Percentiles rank a stretch among this genome's conserved stretches.
phyloP scores from a whole-genome alignment of 2,329 filamentous ascomycete genomes.

The Dactylonectria estremocensis region DNA sequence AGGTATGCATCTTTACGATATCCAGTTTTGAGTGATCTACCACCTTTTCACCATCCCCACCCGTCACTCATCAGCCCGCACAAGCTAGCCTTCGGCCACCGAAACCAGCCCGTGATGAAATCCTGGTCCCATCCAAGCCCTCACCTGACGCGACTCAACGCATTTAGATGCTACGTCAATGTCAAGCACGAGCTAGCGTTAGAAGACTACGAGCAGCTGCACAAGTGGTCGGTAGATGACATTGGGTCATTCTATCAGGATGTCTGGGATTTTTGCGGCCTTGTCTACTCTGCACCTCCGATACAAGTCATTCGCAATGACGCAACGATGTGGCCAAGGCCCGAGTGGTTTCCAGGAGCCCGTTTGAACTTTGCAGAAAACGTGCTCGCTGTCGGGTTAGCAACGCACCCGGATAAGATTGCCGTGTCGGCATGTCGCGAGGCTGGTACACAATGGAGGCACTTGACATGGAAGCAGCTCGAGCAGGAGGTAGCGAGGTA shows the following conservation, averaged over 20 bases:
- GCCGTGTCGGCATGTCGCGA: conserved; percentile 3
- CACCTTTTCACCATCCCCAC: no score
- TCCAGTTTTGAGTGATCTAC: no score
- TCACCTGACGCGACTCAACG: conserved; percentile 2
- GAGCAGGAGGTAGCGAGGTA: background rate
- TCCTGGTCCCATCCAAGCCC: background rate
- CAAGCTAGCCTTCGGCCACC: no score
- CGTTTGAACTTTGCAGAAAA: background rate
- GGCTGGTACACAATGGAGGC: background rate
- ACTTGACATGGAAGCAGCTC: conserved; percentile 2
- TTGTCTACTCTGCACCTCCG: background rate
- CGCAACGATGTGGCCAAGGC: conserved; percentile 1
- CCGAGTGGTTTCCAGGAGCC: conserved; percentile 1
- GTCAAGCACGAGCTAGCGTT: background rate
- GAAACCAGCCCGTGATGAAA: no score
- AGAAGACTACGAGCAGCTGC: background rate
- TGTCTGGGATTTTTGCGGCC: background rate
- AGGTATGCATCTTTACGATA: no score
- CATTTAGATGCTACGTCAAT: background rate
- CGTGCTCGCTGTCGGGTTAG: background rate
- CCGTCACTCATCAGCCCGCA: no score
- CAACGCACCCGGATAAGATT: background rate
- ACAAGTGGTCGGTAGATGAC: background rate
- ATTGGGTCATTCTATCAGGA: background rate
- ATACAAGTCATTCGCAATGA: background rate